phyloP scores from a whole-genome alignment of 208 protist genomes.

The Ichthyophonus hoferi region DNA sequence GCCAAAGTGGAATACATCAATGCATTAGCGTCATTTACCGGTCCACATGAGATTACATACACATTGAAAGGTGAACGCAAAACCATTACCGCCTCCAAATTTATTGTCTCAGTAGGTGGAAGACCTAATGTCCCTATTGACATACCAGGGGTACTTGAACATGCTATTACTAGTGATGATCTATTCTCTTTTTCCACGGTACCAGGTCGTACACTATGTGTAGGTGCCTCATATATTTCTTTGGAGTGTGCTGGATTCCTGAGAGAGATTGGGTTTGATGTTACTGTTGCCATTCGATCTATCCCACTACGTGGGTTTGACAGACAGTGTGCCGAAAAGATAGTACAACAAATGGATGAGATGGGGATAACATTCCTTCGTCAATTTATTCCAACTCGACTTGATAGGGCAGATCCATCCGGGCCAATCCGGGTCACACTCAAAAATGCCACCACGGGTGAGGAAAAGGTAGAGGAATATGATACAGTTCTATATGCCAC shows the following conservation, averaged over 20 bases:
- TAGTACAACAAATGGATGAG: conserved; percentile 63
- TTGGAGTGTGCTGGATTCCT: conserved; percentile 83
- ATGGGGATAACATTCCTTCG: conserved; percentile 55
- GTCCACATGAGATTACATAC: conserved; percentile 49
- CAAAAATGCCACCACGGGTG: conserved; percentile 15
- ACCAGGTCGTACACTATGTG: conserved; percentile 71
- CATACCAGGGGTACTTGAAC: conserved; percentile 54
- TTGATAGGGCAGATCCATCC: conserved; percentile 43
- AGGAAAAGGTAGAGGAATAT: conserved; percentile 53
- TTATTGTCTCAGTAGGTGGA: conserved; percentile 72
- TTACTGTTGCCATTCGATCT: conserved; percentile 76
- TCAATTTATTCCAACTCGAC: conserved; percentile 14
- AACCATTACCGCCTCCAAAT: conserved; percentile 47
- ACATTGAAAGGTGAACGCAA: conserved; percentile 39
- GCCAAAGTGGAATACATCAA: conserved; percentile 69
- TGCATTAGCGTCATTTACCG: conserved; percentile 56
- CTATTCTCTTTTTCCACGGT: conserved; percentile 64
- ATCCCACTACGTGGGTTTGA: conserved; percentile 80
- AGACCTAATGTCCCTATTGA: conserved; percentile 58
- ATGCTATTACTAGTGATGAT: conserved; percentile 68
- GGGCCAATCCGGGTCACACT: background rate
- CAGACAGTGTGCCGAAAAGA: conserved; percentile 63
- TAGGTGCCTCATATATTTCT: conserved; percentile 81
- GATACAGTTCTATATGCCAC: conserved; percentile 78
- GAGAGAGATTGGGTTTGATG: conserved; percentile 68